Evolutionary conservation across 345 rosid species (phyloP), one percentile per base, ranked within the genome.

Genomic region (Streptanthus diversifolius): DNA sequence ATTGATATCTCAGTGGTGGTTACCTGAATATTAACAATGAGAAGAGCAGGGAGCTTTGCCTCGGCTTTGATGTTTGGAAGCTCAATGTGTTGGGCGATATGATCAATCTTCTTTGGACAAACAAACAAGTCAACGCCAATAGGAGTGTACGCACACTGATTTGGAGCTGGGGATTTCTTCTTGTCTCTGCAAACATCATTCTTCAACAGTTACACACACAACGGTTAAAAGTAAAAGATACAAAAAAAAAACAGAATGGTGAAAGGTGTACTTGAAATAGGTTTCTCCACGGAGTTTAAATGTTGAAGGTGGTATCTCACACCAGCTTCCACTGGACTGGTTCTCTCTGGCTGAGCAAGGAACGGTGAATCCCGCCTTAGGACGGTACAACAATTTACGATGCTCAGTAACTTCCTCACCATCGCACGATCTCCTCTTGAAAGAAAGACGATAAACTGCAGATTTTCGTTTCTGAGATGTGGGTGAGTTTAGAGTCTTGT

Each of bases 21-120:
- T 75, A 89, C 98, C 92, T 89, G 98, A 67, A 93, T 93, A 83
- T 93, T 93, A 79, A 93, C 95, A 80, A 93, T 71, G 24, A 91
- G 84, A 79, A 93, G 90, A 49, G 95, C 80, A 54, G 92, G 98
- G 45, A 85, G 70, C 77, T 80, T 88, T 37, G 86, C 90, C 18
- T 85, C 86, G 1, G 82, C 67, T 76, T 84, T 86, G 27, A 86
- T 66, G 66, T 85, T 77, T 35, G 97, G 97, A 83, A 91, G 95
- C 75, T 91, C 97, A 8, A 93, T 85, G 77, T 87, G 91, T 66
- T 89, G 95, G 0, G 95, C 96, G 15, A 93, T 89, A 81, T 93
- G 98, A 82, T 87, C 88, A 74, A 91, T 82, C 86, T 93, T 93
- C 76, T 72, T 85, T 2, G 83, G 91, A 81, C 93, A 91, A 45